These are phyloP conservation scores for Scytalidium sp. DNA, from an alignment of 2,329 filamentous ascomycete genomes.

Conservation along the genomic window DNA sequence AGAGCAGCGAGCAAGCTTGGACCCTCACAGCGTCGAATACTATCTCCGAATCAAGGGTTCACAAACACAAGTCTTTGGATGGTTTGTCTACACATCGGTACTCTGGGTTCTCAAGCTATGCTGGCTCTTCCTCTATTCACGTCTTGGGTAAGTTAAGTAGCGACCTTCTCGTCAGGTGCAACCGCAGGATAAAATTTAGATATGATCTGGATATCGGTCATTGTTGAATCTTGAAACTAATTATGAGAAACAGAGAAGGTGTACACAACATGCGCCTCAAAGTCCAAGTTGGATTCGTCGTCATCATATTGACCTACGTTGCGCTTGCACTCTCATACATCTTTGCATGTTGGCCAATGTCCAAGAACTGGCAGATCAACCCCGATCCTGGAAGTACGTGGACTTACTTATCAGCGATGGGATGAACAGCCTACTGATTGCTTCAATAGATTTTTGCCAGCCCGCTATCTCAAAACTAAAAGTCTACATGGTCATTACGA, in stretches of 20 bases:
- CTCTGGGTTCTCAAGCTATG: slow-evolving; percentile 53
- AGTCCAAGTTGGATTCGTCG: slow-evolving; percentile 45
- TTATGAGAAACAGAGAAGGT: slow-evolving; percentile 21
- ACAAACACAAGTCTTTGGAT: slow-evolving; percentile 51
- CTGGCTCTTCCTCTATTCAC: slow-evolving; percentile 52
- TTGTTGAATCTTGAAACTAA: too few species aligned
- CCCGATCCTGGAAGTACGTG: slow-evolving; percentile 50
- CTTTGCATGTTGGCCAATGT: slow-evolving; percentile 49
- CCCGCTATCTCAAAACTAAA: slow-evolving; percentile 50
- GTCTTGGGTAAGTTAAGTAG: background rate
- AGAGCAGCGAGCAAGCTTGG: slow-evolving; percentile 41
- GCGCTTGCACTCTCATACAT: slow-evolving; percentile 47
- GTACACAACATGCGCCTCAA: slow-evolving; percentile 37
- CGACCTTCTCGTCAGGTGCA: too few species aligned
- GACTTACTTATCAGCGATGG: too few species aligned
- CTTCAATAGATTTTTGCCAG: slow-evolving; percentile 40
- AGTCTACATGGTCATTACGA: slow-evolving; percentile 46
- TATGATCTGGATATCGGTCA: too few species aligned
- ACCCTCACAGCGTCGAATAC: slow-evolving; percentile 42
- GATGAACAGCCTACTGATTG: slow-evolving; percentile 2
- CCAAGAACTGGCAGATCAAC: slow-evolving; percentile 55
- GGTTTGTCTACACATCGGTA: slow-evolving; percentile 51
- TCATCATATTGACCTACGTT: slow-evolving; percentile 48
- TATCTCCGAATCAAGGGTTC: slow-evolving; percentile 45
- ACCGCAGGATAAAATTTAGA: too few species aligned